These are phyloP conservation scores for Coccomyxa sp. DNA, from an alignment of 139 green algal genomes.

Conservation along the genomic window DNA sequence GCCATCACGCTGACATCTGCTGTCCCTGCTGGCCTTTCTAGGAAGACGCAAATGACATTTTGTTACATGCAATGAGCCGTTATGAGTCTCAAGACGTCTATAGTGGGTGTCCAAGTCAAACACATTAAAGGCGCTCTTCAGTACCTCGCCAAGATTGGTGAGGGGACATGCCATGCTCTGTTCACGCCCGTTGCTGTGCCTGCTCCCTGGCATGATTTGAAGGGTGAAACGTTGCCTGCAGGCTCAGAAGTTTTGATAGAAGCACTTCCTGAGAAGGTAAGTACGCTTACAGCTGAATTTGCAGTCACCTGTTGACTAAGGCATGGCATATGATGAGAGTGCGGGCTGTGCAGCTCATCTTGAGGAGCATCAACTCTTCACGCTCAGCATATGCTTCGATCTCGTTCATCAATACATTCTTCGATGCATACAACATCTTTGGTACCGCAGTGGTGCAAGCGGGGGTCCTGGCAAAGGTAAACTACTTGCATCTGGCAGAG, in stretches of 20 bases:
- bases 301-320: background rate
- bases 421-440: conserved; percentile 58
- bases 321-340: background rate
- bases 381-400: conserved; percentile 62
- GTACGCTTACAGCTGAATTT: background rate
- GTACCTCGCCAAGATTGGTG: conserved; percentile 43
- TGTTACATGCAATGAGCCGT: too few relatives aligned
- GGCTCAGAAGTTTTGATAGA: conserved; percentile 56
- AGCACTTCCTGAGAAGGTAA: conserved; percentile 42
- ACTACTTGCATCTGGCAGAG: background rate
- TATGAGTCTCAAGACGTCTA: conserved; percentile 11
- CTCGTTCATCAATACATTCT: conserved; percentile 51
- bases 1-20: too few relatives aligned
- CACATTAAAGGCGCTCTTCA: conserved; percentile 36
- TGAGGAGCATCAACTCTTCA: conserved; percentile 65
- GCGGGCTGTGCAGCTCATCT: conserved; percentile 39
- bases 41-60: too few relatives aligned
- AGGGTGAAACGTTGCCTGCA: background rate
- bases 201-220: background rate
- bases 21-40: too few relatives aligned
- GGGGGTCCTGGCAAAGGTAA: conserved; percentile 60
- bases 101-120: conserved; percentile 37
- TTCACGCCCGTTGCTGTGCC: background rate
- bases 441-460: conserved; percentile 45
- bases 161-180: background rate